Base-by-base conservation (phyloP, 495 filamentous ascomycete species). In the Podospora pseudoanserina region DNA sequence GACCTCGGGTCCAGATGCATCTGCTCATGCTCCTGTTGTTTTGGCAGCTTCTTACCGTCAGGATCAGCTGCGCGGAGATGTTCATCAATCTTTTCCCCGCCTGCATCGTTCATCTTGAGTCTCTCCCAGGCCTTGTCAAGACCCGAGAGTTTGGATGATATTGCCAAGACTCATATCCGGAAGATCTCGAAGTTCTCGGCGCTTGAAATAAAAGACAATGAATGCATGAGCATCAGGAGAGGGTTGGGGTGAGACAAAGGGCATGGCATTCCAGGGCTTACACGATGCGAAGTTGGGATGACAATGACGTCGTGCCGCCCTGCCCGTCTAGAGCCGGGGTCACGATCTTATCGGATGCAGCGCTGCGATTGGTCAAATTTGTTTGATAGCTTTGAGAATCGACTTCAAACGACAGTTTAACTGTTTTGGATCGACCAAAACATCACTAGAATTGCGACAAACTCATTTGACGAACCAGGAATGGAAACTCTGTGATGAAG, bases 1-100 rank as follows among this genome's bases (percentile, higher is more conserved):
- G 65, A 86, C 85, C 84, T 87, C 20, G 86, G 87, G 59, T 88
- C 78, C 5, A 86, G 71, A 76, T 86, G 86, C 5, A 76, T 68
- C 56, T 78, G 68, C 27, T 83, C 76, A 60, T 76, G 67, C 44
- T 65, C 65, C 58, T 71, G 63, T 4, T 61, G 64, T 65, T 79
- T 55, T 30, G 68, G 63, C 32, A 66, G 60, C 7, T 65, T 28
- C 65, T 72, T 69, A 49, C 62, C 53, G 18, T 66, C 28, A 23
- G 9, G 61, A 53, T 77, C 75, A 16, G 67, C 28, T 26, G 63
- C 71, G 5, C 56, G 62, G 5, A 64, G 65, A 62, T 76, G 73
- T 2, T 75, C 67, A 13, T 70, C 69, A 19, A 76, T 62, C 30
- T 62, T 61, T 11, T 78, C 76, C 16, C 70, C 75, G 64, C 70